phyloP scores from a whole-genome alignment of 1,284 basidiomycete species.

The Thecaphora thlaspeos region DNA sequence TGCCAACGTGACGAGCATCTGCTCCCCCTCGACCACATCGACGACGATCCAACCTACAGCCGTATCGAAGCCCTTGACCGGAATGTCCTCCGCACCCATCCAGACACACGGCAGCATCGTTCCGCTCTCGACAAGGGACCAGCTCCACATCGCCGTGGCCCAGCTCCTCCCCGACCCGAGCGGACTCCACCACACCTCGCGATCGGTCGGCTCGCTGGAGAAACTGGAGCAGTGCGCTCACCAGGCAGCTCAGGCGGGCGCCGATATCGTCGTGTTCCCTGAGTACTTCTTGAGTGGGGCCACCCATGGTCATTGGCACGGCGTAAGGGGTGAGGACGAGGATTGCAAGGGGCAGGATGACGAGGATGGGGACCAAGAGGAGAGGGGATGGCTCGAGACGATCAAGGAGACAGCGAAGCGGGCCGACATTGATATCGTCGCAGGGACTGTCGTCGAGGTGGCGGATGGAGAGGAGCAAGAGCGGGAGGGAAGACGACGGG shows the following conservation, averaged over 20 bases:
- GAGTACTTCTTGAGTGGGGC: constrained; percentile 55
- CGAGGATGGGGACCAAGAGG: constrained; percentile 7
- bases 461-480: constrained; percentile 4
- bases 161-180: constrained; percentile 28
- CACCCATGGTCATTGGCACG: constrained; percentile 41
- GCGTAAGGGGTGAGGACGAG: constrained; percentile 4
- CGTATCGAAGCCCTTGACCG: too few relatives aligned
- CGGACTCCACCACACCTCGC: constrained; percentile 8
- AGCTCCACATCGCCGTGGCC: constrained; percentile 24
- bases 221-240: constrained; percentile 31
- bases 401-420: constrained; percentile 31
- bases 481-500: constrained; percentile 2
- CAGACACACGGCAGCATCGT: neutral
- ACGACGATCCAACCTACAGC: too few relatives aligned
- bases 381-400: constrained; percentile 38
- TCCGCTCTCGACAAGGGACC: too few relatives aligned
- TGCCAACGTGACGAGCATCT: too few relatives aligned
- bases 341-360: neutral
- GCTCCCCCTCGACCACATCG: too few relatives aligned
- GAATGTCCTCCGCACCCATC: neutral
- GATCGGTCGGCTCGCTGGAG: constrained; percentile 3
- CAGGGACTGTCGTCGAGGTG: constrained; percentile 51
- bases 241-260: constrained; percentile 17
- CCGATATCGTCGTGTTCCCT: constrained; percentile 51
- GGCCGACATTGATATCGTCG: constrained; percentile 51